These are phyloP conservation scores for Lentinula lateritia DNA, from an alignment of 768 basidiomycete species.

Conservation along the genomic window DNA sequence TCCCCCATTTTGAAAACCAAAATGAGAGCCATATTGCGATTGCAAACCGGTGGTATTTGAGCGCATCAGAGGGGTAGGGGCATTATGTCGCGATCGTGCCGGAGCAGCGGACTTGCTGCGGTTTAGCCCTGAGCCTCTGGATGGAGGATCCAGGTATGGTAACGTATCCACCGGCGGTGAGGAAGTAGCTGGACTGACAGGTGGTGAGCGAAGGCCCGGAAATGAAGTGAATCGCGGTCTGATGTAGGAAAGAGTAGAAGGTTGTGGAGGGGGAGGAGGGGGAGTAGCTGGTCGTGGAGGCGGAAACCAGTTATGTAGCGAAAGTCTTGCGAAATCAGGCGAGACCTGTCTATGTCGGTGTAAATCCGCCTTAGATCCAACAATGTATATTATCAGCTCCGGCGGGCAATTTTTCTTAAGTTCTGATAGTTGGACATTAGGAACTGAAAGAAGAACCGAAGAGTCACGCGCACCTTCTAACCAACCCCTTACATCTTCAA, in stretches of 20 bases:
- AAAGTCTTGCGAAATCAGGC: constrained; percentile 76
- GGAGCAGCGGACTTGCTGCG: constrained; percentile 45
- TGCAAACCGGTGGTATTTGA: constrained; percentile 40
- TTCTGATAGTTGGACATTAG: constrained; percentile 36
- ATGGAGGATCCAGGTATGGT: constrained; percentile 58
- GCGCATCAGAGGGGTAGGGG: constrained; percentile 40
- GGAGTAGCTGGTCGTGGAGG: constrained; percentile 68
- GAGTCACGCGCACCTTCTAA: constrained; percentile 58
- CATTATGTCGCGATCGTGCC: constrained; percentile 38
- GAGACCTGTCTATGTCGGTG: constrained; percentile 68
- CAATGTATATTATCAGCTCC: constrained; percentile 91
- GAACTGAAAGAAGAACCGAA: constrained; percentile 7
- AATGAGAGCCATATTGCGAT: constrained; percentile 52
- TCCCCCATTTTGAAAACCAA: constrained; percentile 42
- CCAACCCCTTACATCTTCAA: constrained; percentile 91
- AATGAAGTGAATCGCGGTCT: constrained; percentile 76
- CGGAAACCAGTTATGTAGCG: constrained; percentile 84
- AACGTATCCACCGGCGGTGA: constrained; percentile 52
- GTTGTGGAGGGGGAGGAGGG: constrained; percentile 48
- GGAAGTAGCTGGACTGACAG: constrained; percentile 36
- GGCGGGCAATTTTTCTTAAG: constrained; percentile 85
- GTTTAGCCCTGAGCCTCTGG: constrained; percentile 45
- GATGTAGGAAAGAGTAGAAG: constrained; percentile 69
- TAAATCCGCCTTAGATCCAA: constrained; percentile 89
- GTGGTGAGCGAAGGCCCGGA: constrained; percentile 57